Evolutionary conservation across 306 rosid genomes (phyloP), one percentile per base, ranked within the genome.

Genomic region (Benincasa hispida): DNA sequence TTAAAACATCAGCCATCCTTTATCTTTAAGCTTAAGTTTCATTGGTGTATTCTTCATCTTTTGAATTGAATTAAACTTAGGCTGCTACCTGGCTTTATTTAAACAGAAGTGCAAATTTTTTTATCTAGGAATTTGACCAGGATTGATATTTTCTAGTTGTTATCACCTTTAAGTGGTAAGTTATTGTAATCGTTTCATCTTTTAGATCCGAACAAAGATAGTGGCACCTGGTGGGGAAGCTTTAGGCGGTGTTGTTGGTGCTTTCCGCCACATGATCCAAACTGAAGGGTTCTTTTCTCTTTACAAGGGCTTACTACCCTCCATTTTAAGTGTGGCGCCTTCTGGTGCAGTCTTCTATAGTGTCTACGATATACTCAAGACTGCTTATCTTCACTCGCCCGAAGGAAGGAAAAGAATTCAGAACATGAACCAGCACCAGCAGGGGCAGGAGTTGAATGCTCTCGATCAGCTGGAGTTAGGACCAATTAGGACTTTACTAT

Each of bases 141-240:
- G 53, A 18, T 42, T 12, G 22, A 39, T 22, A 22, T 10, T 13
- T 41, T 10, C 22, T 41, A 21, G 21, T 21, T 68, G 21, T 42
- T 41, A 41, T 68, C 54, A 42, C 34, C 74, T 14, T 42, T 68
- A 68, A 55, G 57, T 17, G 75, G 27, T 47, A 30, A 65, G 59
- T 47, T 58, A 18, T 8, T 27, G 22, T 63, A 59, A 24, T 15
- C 73, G 54, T 51, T 77, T 42, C 66, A 27, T 68, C 79, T 83
- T 83, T 74, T 88, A 94, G 99, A 89, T 94, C 79, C 90, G 99
- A 65, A 94, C 99, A 65, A 90, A 89, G 86, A 37, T 94, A 62
- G 97, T 94, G 81, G 99, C 99, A 80, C 93, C 95, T 54, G 97
- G 97, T 75, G 99, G 99, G 78, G 99, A 92, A 81, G 89, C 93